Percentiles rank a stretch among this genome's conserved stretches.
Conservation (phyloP, 73 alveolate genomes). For the Uronychia binucleata region DNA sequence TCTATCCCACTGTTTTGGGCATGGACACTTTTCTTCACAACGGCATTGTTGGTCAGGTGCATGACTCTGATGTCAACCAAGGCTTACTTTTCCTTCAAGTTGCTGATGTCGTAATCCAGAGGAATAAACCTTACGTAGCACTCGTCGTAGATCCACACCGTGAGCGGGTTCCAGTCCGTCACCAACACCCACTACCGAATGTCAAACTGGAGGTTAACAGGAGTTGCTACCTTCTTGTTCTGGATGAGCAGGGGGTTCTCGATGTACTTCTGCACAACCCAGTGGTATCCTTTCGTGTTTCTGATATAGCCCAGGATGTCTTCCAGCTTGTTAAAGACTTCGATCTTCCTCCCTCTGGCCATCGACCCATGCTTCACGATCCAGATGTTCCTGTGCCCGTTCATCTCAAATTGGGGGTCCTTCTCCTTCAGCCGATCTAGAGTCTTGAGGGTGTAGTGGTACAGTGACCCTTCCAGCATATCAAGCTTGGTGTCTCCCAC, state of each 20-base stretch:
- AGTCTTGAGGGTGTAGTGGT: not conserved
- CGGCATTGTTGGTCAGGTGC: conserved; percentile 46
- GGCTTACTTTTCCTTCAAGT: conserved; percentile 63
- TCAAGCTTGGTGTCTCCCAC: not conserved
- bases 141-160: conserved; percentile 71
- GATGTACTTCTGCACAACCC: conserved; percentile 92
- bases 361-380: conserved; percentile 94
- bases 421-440: conserved; percentile 3
- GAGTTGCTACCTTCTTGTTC: conserved; percentile 70
- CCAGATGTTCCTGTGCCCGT: conserved; percentile 89
- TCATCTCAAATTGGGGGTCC: conserved; percentile 68
- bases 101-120: conserved; percentile 72
- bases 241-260: conserved; percentile 91
- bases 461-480: not conserved
- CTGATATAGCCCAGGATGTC: conserved; percentile 80
- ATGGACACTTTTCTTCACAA: conserved; percentile 39
- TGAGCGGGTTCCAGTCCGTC: conserved; percentile 94
- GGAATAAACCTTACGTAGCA: conserved; percentile 82
- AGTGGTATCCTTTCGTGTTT: conserved; percentile 73
- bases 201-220: conserved; percentile 70
- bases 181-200: conserved; percentile 97
- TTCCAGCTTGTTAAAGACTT: conserved; percentile 76
- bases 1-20: conserved; percentile 77
- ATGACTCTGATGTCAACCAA: conserved; percentile 51
- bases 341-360: conserved; percentile 95